Conservation (phyloP, 257 asterid genomes). For the Vinca minor region DNA sequence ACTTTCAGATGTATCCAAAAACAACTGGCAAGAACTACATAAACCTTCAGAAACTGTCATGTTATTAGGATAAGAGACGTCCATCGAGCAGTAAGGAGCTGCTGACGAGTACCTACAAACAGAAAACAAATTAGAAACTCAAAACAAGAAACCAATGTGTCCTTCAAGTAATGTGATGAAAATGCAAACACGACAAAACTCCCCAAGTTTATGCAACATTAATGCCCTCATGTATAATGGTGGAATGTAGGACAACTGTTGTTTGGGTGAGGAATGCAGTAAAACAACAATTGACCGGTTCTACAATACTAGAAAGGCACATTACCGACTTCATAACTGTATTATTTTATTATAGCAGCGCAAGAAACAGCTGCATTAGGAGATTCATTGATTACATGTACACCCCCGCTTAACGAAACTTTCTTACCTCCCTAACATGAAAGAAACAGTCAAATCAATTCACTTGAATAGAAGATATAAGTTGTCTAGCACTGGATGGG, state of each 20-base stretch:
- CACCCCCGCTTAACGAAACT: not conserved
- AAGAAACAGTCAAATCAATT: not conserved
- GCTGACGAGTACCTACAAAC: constrained; percentile 22
- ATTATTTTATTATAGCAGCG: not conserved
- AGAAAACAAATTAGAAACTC: not conserved
- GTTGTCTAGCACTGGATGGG: not conserved
- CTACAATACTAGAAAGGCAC: not conserved
- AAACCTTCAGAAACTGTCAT: constrained; percentile 37
- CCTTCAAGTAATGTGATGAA: not conserved
- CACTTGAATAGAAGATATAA: not conserved
- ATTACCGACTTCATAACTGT: not conserved
- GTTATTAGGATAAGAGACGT: constrained; percentile 32
- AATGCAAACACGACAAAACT: no score
- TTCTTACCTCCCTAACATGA: not conserved
- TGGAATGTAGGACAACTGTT: not conserved
- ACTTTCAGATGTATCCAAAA: constrained; percentile 28
- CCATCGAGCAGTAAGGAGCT: constrained; percentile 45
- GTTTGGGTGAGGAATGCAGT: not conserved
- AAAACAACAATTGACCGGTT: not conserved
- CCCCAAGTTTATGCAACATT: not conserved
- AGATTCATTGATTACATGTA: not conserved
- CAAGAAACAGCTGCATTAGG: not conserved
- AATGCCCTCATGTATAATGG: not conserved
- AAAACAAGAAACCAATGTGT: not conserved
- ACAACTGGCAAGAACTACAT: constrained; percentile 30